Evolutionary conservation across 176 grass and related monocot genomes (phyloP).

Genomic region (Panicum miliaceum): DNA sequence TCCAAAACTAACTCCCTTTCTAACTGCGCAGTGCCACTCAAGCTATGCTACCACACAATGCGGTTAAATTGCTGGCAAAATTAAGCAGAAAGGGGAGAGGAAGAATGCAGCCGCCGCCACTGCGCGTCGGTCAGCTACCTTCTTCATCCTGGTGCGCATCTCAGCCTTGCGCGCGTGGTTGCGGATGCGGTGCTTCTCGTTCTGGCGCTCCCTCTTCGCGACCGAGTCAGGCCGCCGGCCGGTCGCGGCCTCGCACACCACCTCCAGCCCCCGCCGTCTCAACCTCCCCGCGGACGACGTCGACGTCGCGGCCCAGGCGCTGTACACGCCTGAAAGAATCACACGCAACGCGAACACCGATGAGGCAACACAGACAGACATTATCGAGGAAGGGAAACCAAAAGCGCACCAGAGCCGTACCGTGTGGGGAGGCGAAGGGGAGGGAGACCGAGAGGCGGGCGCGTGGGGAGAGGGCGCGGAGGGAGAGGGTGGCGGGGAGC

Average conservation of each 20-base stretch:
- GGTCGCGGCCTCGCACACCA: constrained; percentile 67
- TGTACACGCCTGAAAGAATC: constrained; percentile 35
- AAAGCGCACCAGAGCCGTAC: constrained; percentile 29
- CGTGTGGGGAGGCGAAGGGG: constrained; percentile 40
- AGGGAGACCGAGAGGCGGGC: constrained; percentile 32
- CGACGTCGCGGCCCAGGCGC: constrained; percentile 1
- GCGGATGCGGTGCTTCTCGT: constrained; percentile 60
- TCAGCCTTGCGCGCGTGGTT: constrained; percentile 78
- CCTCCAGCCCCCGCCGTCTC: constrained; percentile 45
- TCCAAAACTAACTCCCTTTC: neutral
- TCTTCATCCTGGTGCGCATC: constrained; percentile 81
- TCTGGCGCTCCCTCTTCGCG: constrained; percentile 73
- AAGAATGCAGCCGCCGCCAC: neutral
- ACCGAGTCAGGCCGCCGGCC: constrained; percentile 59
- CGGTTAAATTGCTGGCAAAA: neutral
- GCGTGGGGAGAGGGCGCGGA: constrained; percentile 17
- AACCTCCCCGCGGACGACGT: constrained; percentile 19
- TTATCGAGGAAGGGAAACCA: neutral
- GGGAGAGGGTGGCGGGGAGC: constrained; percentile 32
- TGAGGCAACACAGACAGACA: neutral
- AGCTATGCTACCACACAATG: neutral
- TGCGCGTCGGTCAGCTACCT: constrained; percentile 38
- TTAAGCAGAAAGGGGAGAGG: neutral
- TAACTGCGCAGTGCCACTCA: neutral
- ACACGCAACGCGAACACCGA: neutral